phyloP scores from a whole-genome alignment of 2,329 filamentous ascomycete species.

The Colletotrichum magnum region DNA sequence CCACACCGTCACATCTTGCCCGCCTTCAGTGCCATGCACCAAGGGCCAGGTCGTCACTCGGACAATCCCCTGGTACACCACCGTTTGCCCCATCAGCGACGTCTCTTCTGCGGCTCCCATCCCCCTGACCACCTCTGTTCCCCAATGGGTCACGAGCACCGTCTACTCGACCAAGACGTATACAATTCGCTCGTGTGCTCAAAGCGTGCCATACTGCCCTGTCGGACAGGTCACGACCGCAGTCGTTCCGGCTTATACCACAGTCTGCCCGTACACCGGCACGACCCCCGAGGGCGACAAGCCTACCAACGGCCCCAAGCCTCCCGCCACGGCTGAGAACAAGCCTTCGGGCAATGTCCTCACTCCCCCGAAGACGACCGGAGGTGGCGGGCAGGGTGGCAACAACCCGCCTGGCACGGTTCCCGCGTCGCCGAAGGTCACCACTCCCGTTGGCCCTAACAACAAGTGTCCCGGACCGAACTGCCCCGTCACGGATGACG shows the following conservation, averaged over 20 bases:
- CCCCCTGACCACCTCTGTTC: slow-evolving; percentile 21
- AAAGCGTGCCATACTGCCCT: slow-evolving; percentile 57
- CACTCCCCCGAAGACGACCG: slow-evolving; percentile 25
- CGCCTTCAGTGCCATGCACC: slow-evolving; percentile 53
- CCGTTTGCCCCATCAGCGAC: slow-evolving; percentile 57
- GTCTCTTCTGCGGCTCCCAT: slow-evolving; percentile 24
- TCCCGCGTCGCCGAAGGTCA: slow-evolving; percentile 23
- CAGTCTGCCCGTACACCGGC: slow-evolving; percentile 56
- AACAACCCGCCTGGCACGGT: slow-evolving; percentile 7
- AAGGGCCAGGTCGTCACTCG: slow-evolving; percentile 54
- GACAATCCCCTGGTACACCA: slow-evolving; percentile 53
- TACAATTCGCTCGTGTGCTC: slow-evolving; percentile 70
- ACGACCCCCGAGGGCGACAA: slow-evolving; percentile 5
- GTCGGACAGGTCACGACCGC: slow-evolving; percentile 54
- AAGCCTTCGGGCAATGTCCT: slow-evolving; percentile 10
- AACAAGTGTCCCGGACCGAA: slow-evolving; percentile 16
- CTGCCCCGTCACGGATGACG: background rate
- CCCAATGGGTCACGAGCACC: slow-evolving; percentile 50
- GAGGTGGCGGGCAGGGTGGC: slow-evolving; percentile 1
- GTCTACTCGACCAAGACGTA: slow-evolving; percentile 59
- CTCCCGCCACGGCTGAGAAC: slow-evolving; percentile 4
- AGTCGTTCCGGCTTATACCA: slow-evolving; percentile 53
- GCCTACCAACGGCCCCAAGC: slow-evolving; percentile 20
- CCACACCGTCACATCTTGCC: slow-evolving; percentile 61
- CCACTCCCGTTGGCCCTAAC: slow-evolving; percentile 4